Conservation (phyloP, 495 filamentous ascomycete species). For the Patellaria atrata region DNA sequence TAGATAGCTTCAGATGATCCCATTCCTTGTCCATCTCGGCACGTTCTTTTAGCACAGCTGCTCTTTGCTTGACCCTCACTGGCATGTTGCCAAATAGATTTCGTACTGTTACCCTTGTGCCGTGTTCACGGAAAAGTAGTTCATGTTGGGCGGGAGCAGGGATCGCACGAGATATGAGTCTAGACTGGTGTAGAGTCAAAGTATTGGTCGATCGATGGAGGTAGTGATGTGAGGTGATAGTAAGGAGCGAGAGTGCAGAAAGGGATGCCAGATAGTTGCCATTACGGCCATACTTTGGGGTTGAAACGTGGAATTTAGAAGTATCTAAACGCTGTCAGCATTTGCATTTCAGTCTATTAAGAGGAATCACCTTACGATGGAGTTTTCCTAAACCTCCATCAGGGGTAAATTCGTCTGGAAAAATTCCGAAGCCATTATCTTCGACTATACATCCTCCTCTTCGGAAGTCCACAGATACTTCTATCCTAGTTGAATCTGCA, state of each 20-base stretch:
- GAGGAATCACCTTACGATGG: constrained; percentile 28
- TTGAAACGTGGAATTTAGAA: constrained; percentile 46
- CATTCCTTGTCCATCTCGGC: constrained; percentile 53
- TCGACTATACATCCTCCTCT: constrained; percentile 73
- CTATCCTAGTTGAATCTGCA: constrained; percentile 55
- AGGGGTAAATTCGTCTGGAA: constrained; percentile 52
- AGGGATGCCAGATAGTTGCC: constrained; percentile 71
- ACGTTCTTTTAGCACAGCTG: constrained; percentile 31
- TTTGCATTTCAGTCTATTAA: background rate
- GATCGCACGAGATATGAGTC: constrained; percentile 48
- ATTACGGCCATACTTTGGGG: constrained; percentile 43
- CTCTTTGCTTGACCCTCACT: constrained; percentile 79
- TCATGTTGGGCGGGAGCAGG: constrained; percentile 50
- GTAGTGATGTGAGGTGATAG: constrained; percentile 62
- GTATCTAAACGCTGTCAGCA: constrained; percentile 40
- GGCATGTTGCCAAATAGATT: constrained; percentile 94
- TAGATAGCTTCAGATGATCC: constrained; percentile 44
- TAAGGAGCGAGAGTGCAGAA: constrained; percentile 59
- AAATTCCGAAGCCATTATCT: constrained; percentile 76
- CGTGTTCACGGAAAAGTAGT: constrained; percentile 43
- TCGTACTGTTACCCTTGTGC: constrained; percentile 66
- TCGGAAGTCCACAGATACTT: constrained; percentile 56
- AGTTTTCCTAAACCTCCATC: constrained; percentile 59
- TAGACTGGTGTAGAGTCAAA: constrained; percentile 56
- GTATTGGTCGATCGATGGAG: constrained; percentile 50